Evolutionary conservation across 2,329 filamentous ascomycete genomes (phyloP).

Genomic region (Fusarium gaditjirri): DNA sequence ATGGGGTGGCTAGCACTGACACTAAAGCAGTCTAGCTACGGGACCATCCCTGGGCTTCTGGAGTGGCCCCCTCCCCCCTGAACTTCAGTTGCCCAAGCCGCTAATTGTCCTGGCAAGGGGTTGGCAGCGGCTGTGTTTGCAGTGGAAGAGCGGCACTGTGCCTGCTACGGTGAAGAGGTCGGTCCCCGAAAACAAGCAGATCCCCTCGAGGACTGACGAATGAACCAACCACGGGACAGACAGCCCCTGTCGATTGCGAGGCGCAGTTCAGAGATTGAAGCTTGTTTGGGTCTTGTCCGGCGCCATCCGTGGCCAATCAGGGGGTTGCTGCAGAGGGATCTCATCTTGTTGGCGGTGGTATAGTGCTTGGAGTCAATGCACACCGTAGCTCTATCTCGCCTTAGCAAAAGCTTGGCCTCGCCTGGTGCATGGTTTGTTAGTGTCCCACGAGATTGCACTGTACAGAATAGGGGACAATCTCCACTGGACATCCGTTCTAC

Average conservation of each 20-base stretch:
- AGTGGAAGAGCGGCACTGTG: conserved; percentile 28
- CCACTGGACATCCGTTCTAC: conserved; percentile 39
- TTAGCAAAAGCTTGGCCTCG: conserved; percentile 22
- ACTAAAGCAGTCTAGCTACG: conserved; percentile 1
- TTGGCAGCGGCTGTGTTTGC: conserved; percentile 16
- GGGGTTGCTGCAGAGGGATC: conserved; percentile 14
- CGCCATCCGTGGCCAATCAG: conserved; percentile 36
- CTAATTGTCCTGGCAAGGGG: conserved; percentile 36
- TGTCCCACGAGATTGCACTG: conserved; percentile 28
- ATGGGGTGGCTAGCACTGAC: conserved; percentile 6
- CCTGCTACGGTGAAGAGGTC: conserved; percentile 13
- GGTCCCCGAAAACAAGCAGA: conserved; percentile 12
- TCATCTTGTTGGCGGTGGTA: conserved; percentile 45
- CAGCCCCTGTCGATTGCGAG: conserved; percentile 29
- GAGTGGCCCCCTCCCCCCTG: conserved; percentile 17
- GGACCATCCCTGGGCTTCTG: conserved; percentile 20
- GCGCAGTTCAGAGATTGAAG: conserved; percentile 44
- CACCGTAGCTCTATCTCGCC: conserved; percentile 25
- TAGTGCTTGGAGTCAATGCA: conserved; percentile 33
- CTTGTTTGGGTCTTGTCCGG: conserved; percentile 37
- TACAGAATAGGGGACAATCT: conserved; percentile 44
- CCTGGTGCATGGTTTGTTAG: conserved; percentile 12
- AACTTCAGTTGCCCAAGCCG: conserved; percentile 21
- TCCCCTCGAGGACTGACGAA: conserved; percentile 10
- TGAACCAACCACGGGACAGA: conserved; percentile 16